phyloP scores from a whole-genome alignment of 2,329 filamentous ascomycete genomes.

The Sarocladium kiliense region DNA sequence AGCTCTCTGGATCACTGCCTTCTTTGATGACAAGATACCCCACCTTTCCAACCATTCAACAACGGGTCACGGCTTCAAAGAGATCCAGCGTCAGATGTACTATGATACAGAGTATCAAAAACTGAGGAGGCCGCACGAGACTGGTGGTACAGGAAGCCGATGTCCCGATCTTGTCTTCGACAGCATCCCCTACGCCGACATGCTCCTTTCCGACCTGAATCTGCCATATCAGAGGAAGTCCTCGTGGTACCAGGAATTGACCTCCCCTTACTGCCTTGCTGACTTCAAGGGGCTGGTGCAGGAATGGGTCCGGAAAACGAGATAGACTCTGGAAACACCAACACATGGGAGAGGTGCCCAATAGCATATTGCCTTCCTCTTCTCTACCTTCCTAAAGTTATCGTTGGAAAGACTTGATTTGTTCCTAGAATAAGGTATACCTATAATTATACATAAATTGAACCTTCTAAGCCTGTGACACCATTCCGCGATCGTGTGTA shows the following conservation, averaged over 20 bases:
- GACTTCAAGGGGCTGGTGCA: constrained; percentile 11
- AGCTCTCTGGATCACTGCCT: constrained; percentile 11
- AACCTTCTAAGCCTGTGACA: too few relatives aligned
- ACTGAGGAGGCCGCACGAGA: constrained; percentile 9
- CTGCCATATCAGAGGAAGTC: constrained; percentile 9
- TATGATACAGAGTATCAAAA: constrained; percentile 10
- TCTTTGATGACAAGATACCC: constrained; percentile 9
- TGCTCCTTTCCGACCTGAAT: constrained; percentile 11
- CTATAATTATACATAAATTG: too few relatives aligned
- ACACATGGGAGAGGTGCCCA: not conserved
- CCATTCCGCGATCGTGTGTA: too few relatives aligned
- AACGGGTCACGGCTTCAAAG: not conserved
- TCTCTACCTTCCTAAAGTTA: too few relatives aligned
- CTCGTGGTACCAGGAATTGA: constrained; percentile 9
- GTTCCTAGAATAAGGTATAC: too few relatives aligned
- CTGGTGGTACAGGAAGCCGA: constrained; percentile 10
- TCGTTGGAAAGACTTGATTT: too few relatives aligned
- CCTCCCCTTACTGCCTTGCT: constrained; percentile 3
- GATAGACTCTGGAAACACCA: not conserved
- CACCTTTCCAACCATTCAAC: constrained; percentile 2
- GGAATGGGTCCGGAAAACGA: constrained; percentile 2
- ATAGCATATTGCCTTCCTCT: too few relatives aligned
- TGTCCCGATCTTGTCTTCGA: constrained; percentile 12
- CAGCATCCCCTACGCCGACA: constrained; percentile 11
- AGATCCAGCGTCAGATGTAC: not conserved